phyloP scores from a whole-genome alignment of 164 flowering plant species.

The Platanus orientalis region DNA sequence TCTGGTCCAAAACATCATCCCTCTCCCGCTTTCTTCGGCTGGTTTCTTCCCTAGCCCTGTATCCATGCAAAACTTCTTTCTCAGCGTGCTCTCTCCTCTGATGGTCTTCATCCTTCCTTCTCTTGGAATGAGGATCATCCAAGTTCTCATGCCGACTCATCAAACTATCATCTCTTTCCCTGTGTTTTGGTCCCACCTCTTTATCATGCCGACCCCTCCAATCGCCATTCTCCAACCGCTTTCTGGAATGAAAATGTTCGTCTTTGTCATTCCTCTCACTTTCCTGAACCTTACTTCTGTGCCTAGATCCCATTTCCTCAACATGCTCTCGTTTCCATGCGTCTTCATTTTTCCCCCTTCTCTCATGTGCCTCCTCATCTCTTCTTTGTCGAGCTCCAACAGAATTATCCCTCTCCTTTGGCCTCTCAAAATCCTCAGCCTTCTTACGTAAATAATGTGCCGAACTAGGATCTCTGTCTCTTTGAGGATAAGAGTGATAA shows the following conservation, averaged over 20 bases:
- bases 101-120: slow-evolving; percentile 73
- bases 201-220: slow-evolving; percentile 60
- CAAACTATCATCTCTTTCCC: slow-evolving; percentile 64
- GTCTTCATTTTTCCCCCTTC: slow-evolving; percentile 60
- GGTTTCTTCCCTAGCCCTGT: slow-evolving; percentile 43
- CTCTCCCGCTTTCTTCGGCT: slow-evolving; percentile 74
- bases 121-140: slow-evolving; percentile 56
- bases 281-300: slow-evolving; percentile 58
- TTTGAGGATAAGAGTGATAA: slow-evolving; percentile 31
- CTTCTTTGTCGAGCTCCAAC: slow-evolving; percentile 52
- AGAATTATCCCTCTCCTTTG: slow-evolving; percentile 60
- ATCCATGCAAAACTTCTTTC: slow-evolving; percentile 53
- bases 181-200: slow-evolving; percentile 45
- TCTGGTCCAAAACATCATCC: slow-evolving; percentile 57
- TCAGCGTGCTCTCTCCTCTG: slow-evolving; percentile 55
- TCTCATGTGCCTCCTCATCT: slow-evolving; percentile 61
- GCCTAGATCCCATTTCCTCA: slow-evolving; percentile 59
- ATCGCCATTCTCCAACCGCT: slow-evolving; percentile 62
- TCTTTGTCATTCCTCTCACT: slow-evolving; percentile 62
- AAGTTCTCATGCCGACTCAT: slow-evolving; percentile 47
- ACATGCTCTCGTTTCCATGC: slow-evolving; percentile 53
- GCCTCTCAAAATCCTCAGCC: slow-evolving; percentile 51
- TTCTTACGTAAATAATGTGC: slow-evolving; percentile 35
- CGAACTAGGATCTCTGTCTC: slow-evolving; percentile 50
- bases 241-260: slow-evolving; percentile 52